Base-by-base conservation (phyloP, 192 early-diverging fungal genomes). In the Polychytrium aggregatum region DNA sequence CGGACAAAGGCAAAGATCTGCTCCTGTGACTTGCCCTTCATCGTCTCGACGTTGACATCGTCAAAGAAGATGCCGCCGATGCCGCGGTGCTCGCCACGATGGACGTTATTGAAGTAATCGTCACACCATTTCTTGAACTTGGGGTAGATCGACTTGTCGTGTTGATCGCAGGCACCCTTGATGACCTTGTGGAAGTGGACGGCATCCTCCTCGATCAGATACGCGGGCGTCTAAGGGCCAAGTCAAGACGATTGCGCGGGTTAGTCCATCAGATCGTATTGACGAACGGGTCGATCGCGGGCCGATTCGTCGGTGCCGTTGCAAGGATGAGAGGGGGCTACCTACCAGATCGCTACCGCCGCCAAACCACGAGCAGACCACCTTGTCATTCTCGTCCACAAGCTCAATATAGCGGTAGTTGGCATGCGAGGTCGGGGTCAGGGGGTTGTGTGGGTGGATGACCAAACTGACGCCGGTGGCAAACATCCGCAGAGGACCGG, bases 21-120 rank as follows among this genome's bases (percentile, higher is more conserved):
- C 35, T 93, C 84, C 22, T 40, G 50, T 17, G 48, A 29, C 17
- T 52, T 31, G 43, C 52, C 47, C 40, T 75, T 67, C 35, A 96
- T 60, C n/a, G n/a, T n/a, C n/a, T n/a, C n/a, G n/a, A n/a, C n/a
- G n/a, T n/a, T n/a, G n/a, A n/a, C n/a, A 55, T 98, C 95, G 53
- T 98, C 95, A 65, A 98, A 98, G 66, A 98, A 98, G 62, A 96
- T 96, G 25, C 95, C 95, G 21, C 95, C 95, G 44, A 98, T 63
- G 1, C 95, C 95, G 26, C 95, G 86, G 14, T 82, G 72, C 62
- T 98, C 95, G 9, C 68, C 56, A 10, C 95, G 78, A 61, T 98
- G 95, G 7, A 79, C 71, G 46, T 82, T 81, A 57, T 77, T 70
- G 62, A 98, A 98, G 64, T 98, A 98, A 29, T 82, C 72, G 59